Conservation (phyloP, 345 rosid genomes). For the Passiflora organensis region DNA sequence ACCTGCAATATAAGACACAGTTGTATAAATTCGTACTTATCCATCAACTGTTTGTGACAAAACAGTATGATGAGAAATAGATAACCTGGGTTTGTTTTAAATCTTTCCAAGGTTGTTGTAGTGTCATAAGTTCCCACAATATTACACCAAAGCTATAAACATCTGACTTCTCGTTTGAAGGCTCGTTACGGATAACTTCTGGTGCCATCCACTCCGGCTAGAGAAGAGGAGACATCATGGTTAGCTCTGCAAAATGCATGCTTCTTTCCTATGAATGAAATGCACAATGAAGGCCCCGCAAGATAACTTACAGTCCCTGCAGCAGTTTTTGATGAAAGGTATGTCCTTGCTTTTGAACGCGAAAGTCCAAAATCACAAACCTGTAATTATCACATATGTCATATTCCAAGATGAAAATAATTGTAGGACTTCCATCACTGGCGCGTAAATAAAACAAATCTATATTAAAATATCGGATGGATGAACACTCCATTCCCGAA, state of each 20-base stretch:
- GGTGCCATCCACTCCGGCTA: slow-evolving; percentile 37
- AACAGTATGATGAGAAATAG: slow-evolving; percentile 10
- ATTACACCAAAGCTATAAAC: slow-evolving; percentile 30
- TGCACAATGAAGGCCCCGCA: too few species aligned
- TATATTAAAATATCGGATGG: too few species aligned
- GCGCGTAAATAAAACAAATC: too few species aligned
- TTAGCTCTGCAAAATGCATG: slow-evolving; percentile 1
- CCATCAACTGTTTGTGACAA: not conserved
- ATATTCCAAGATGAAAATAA: not conserved
- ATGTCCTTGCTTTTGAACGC: slow-evolving; percentile 22
- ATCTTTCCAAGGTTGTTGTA: slow-evolving; percentile 23
- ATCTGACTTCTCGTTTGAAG: slow-evolving; percentile 25
- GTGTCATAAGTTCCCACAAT: slow-evolving; percentile 26
- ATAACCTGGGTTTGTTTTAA: slow-evolving; percentile 23
- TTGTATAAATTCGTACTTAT: not conserved
- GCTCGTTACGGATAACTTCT: slow-evolving; percentile 23
- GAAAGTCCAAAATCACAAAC: slow-evolving; percentile 30
- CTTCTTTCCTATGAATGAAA: not conserved
- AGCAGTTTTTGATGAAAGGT: slow-evolving; percentile 20
- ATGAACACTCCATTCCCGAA: too few species aligned
- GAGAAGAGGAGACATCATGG: not conserved
- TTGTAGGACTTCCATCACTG: not conserved
- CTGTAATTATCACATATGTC: slow-evolving; percentile 9
- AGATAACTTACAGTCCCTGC: slow-evolving; percentile 22
- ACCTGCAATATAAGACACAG: slow-evolving; percentile 14